Base-by-base conservation (phyloP, 345 rosid species). In the Arabis alpina region DNA sequence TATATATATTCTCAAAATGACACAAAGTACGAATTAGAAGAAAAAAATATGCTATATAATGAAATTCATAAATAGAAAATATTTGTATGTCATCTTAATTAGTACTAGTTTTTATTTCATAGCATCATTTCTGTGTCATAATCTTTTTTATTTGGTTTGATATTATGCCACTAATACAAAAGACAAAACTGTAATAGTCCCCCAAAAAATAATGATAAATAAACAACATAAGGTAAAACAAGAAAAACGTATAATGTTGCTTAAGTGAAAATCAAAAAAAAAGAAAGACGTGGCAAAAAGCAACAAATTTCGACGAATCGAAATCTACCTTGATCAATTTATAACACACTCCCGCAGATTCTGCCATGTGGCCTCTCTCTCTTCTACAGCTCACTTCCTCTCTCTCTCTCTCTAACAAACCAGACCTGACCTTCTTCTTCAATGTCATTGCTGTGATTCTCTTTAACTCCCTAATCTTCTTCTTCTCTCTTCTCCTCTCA, bases 341-440 rank as follows among this genome's bases (percentile, higher is more conserved):
- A 71, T 61, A 60, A 68, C 68, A 50, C 36, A 34, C 64, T 42
- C 67, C 75, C 71, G 68, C 71, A 61, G 69, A 71, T 72, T 61
- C 66, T 77, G 80, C 77, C 80, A 77, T 73, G 80, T 77, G 80
- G 70, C 64, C 25, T 66, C 76, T 67, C 73, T 57, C 79, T 76
- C 32, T 54, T 64, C 71, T 70, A 60, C 79, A 66, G 76, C 79
- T 65, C 76, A 70, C 78, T 75, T 68, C 66, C 41, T 44, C 62
- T 57, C 27, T 70, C 68, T 64, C 23, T 63, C 64, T 57, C 64
- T 54, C 64, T 57, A 39, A 45, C 14, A 58, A 42, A 76, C 61
- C 65, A 53, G 55, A 39, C 47, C 70, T 19, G 23, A 19, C 23
- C 23, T 19, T 19, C 23, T 70, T 43, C 76, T 70, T 43, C 76